Conservation (phyloP, 2,329 filamentous ascomycete genomes). For the Fusarium fujikuroi region DNA sequence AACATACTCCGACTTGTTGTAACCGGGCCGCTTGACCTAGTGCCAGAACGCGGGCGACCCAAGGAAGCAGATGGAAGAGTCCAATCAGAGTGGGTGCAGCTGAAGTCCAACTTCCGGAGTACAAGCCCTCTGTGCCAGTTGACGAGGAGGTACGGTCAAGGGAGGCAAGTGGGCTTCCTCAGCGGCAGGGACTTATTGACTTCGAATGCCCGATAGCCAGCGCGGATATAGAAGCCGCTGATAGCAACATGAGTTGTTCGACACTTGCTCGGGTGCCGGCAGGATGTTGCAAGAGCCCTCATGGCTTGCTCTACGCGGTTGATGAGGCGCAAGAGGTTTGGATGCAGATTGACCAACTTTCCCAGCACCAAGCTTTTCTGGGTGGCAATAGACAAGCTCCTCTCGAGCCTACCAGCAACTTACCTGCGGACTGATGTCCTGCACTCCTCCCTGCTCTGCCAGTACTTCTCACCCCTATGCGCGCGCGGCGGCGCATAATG, state of each 20-base stretch:
- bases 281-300: rapidly evolving
- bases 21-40: too few species aligned
- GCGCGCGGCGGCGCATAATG: not conserved
- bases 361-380: not conserved
- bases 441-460: not conserved
- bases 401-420: not conserved
- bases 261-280: not conserved
- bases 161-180: rapidly evolving
- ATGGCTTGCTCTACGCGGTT: not conserved
- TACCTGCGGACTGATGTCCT: rapidly evolving
- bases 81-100: not conserved
- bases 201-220: not conserved
- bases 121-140: not conserved
- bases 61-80: not conserved
- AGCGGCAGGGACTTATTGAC: not conserved
- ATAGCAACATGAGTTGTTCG: not conserved
- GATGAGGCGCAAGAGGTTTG: not conserved
- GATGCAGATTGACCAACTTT: not conserved
- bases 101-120: not conserved
- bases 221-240: rapidly evolving
- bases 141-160: not conserved
- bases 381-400: rapidly evolving
- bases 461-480: too few species aligned
- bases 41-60: not conserved
- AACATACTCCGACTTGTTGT: not conserved